Evolutionary conservation across 306 rosid species (phyloP), one percentile per base, ranked within the genome.

Genomic region (Inga leiocalycina): DNA sequence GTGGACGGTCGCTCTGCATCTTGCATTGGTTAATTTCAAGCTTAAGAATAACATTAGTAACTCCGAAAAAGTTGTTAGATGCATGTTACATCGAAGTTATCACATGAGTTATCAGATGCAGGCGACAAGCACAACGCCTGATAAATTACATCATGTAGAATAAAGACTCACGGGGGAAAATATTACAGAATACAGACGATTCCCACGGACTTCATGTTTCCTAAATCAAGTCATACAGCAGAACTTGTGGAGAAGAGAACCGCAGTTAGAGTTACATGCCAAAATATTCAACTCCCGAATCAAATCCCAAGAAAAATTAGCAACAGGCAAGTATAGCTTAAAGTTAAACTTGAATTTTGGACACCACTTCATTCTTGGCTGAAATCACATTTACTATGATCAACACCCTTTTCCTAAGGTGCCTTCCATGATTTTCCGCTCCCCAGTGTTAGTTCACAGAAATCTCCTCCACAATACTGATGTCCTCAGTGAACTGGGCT

Each of bases 401-500:
- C 71, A 27, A 12, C 74, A 67, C 69, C 69, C 61, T 22, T 61
- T 74, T 71, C 45, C 35, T 35, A 12, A 64, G 70, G 78, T 76
- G 76, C 79, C 77, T 78, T 7, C 32, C n/a, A 30, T 49, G 59
- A 79, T 56, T 83, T 81, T 77, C 85, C 83, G 51, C 48, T 74
- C 62, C 62, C 56, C 61, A 61, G 35, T 37, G 80, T 90, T 82
- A 96, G 79, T 89, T 81, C 34, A 85, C 97, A 79, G 86, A 19
- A 75, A 92, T 88, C 89, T 94, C 97, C 82, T 92, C 97, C 39
- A 76, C 82, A 7, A 45, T 77, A 77, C 82, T 79, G 54, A 89
- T 79, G 49, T 92, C 99, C 77, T 92, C 97, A 6, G 78, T 83
- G 51, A 86, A 89, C 62, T 88, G 91, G 20, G 78, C 82, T 91